Percentiles rank a stretch among this genome's conserved stretches.
These are phyloP conservation scores for Dalbergia oliveri DNA, from an alignment of 306 rosid species.

Conservation along the genomic window DNA sequence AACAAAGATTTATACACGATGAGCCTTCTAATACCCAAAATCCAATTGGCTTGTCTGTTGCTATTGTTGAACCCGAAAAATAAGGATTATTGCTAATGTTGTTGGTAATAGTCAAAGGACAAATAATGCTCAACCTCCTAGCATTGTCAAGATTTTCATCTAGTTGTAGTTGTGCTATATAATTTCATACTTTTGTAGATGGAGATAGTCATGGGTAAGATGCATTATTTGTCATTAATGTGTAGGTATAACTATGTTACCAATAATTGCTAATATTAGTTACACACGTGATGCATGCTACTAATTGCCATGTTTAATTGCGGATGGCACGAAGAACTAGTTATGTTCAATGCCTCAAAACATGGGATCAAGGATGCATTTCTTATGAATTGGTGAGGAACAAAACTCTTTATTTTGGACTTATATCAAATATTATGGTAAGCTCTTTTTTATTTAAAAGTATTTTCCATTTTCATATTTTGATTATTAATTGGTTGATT, in stretches of 20 bases:
- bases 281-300: constrained; percentile 37
- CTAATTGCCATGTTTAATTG: background rate
- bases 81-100: constrained; percentile 46
- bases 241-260: constrained; percentile 38
- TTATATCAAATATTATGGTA: constrained; percentile 18
- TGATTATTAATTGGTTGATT: background rate
- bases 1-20: constrained; percentile 57
- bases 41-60: constrained; percentile 45
- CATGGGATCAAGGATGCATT: constrained; percentile 26
- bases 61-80: constrained; percentile 39
- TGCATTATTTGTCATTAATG: constrained; percentile 32
- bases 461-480: constrained; percentile 29
- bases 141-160: constrained; percentile 63
- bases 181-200: constrained; percentile 49
- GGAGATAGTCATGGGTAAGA: constrained; percentile 56
- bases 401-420: constrained; percentile 32
- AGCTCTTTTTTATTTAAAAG: background rate
- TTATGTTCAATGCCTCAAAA: constrained; percentile 30
- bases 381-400: constrained; percentile 16
- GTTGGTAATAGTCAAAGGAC: constrained; percentile 50
- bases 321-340: constrained; percentile 21
- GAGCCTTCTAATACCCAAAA: constrained; percentile 54
- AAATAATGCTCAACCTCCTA: constrained; percentile 52
- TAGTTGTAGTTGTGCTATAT: constrained; percentile 33
- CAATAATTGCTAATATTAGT: constrained; percentile 36